Evolutionary conservation across 495 filamentous ascomycete genomes (phyloP).

Genomic region (Polyplosphaeria fusca): DNA sequence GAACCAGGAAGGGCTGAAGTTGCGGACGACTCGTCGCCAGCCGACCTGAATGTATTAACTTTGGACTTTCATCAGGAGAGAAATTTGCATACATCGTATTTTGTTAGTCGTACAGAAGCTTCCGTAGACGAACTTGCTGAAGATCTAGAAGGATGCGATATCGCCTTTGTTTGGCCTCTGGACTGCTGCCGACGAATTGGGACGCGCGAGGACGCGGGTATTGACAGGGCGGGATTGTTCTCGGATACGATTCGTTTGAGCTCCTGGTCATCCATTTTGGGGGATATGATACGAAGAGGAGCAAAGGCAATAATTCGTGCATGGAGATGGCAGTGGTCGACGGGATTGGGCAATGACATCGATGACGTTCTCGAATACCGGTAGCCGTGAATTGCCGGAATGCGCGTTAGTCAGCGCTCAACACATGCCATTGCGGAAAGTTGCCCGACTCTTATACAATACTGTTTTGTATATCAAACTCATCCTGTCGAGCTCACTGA

Average conservation of each 20-base stretch:
- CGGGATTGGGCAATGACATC: neutral
- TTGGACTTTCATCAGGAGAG: too few species aligned
- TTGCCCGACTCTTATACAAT: neutral
- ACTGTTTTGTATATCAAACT: neutral
- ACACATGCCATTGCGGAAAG: too few species aligned
- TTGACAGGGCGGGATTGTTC: conserved; percentile 34
- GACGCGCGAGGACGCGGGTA: conserved; percentile 15
- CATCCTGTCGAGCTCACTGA: neutral
- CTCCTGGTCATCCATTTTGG: conserved; percentile 17
- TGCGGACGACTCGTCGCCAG: conserved; percentile 39
- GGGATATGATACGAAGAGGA: neutral
- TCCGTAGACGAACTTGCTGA: neutral
- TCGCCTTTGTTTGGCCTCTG: conserved; percentile 2
- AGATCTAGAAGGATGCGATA: conserved; percentile 11
- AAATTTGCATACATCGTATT: conserved; percentile 24
- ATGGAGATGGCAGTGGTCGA: too few species aligned
- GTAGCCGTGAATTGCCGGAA: neutral
- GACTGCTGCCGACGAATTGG: conserved; percentile 5
- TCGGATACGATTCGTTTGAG: conserved; percentile 11
- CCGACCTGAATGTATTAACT: conserved; percentile 10
- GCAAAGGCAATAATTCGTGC: neutral
- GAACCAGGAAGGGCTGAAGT: conserved; percentile 42
- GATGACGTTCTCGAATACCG: neutral
- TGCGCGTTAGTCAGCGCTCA: too few species aligned
- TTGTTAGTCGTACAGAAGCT: conserved; percentile 6